A percentile compares a stretch with the other conserved stretches of the same genome.
Evolutionary conservation across 768 basidiomycete species (phyloP).

Genomic region (Leucogyrophana mollusca): DNA sequence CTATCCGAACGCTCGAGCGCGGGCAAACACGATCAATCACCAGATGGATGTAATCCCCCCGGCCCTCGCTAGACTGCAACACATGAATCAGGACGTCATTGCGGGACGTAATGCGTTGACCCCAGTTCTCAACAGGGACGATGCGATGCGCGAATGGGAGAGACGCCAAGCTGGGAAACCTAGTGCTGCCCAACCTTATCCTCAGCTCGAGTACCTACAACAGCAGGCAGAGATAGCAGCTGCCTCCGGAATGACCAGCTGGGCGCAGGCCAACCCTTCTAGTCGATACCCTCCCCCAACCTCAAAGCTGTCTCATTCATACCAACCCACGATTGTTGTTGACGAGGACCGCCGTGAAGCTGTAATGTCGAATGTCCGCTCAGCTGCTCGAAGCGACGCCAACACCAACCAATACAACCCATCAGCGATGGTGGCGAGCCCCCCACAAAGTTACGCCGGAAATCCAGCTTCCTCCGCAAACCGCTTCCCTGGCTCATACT

Average conservation of each 20-base stretch:
- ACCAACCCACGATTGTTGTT: slow-evolving; percentile 64
- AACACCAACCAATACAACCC: slow-evolving; percentile 40
- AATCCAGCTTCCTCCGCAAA: slow-evolving; percentile 51
- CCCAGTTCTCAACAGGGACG: slow-evolving; percentile 92
- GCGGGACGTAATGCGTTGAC: slow-evolving; percentile 81
- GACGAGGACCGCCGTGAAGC: slow-evolving; percentile 73
- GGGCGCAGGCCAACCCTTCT: slow-evolving; percentile 36
- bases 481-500: slow-evolving; percentile 60
- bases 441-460: slow-evolving; percentile 69
- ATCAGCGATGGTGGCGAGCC: slow-evolving; percentile 63
- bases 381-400: slow-evolving; percentile 53
- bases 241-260: slow-evolving; percentile 56
- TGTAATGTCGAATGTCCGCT: slow-evolving; percentile 79
- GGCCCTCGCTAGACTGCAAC: slow-evolving; percentile 84
- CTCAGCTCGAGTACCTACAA: slow-evolving; percentile 87
- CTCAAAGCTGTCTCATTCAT: slow-evolving; percentile 63
- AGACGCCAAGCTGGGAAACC: slow-evolving; percentile 76
- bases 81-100: slow-evolving; percentile 84
- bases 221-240: slow-evolving; percentile 88
- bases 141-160: slow-evolving; percentile 96
- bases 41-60: slow-evolving; percentile 92
- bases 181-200: slow-evolving; percentile 74
- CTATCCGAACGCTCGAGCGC: slow-evolving; percentile 59
- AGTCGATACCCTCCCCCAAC: slow-evolving; percentile 62
- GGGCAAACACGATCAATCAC: slow-evolving; percentile 91